Base-by-base conservation (phyloP, 129 eudicot species). In the Apium graveolens region DNA sequence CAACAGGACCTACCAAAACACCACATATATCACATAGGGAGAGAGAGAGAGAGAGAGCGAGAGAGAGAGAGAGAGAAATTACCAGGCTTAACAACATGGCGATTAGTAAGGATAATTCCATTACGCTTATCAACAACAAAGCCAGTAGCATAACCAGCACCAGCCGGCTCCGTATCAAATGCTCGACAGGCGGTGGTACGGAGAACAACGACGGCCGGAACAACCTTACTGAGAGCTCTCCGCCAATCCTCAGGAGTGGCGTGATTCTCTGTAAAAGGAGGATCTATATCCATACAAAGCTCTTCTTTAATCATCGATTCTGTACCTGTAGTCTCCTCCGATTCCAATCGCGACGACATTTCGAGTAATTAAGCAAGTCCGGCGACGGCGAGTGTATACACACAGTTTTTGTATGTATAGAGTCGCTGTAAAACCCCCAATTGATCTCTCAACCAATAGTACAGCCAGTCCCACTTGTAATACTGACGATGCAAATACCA, bases 171-270 rank as follows among this genome's bases (percentile, higher is more conserved):
- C 17, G 99, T 96, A 76, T 96, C 99, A 46, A 96, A 96, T 1
- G 99, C 94, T 34, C 99, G 89, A 74, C 95, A 89, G 11, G 97
- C 97, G 7, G 92, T 96, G 43, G 97, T 92, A 0, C 99, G 95
- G 45, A 96, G 96, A 21, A 96, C 99, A 5, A 96, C 97, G 24
- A 96, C 99, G 57, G 99, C 99, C 53, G 97, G 97, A 38, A 96
- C 99, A 45, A 96, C 99, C 76, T 86, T 90, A 41, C 71, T 84
- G 37, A 96, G 89, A 17, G 99, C 97, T 80, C 81, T 92, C 77
- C 99, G 76, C 99, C 99, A 96, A 37, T 96, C 97, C 71, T 96
- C 99, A 18, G 99, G 88, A 44, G 96, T 92, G 7, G 99, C 97
- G 24, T 75, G 80, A 78, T 83, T 90, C 77, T 91, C 96, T 38